phyloP scores from a whole-genome alignment of 2,329 filamentous ascomycete genomes.

The Coniochaeta hoffmannii region DNA sequence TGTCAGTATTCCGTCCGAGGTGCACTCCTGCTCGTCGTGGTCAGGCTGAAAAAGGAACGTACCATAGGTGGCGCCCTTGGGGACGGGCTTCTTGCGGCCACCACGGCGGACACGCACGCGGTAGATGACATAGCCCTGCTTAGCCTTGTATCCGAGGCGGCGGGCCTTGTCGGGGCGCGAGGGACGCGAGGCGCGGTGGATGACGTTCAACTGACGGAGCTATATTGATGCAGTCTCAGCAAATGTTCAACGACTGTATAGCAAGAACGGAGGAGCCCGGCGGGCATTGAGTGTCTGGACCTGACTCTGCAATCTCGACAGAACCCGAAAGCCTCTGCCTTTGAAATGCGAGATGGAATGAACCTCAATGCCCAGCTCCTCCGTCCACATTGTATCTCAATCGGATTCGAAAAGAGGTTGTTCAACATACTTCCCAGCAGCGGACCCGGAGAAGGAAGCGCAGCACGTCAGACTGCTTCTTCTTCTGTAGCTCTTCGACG shows the following conservation, averaged over 20 bases:
- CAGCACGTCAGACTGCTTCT: conserved; percentile 99
- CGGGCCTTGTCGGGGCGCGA: conserved; percentile 99
- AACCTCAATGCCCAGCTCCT: conserved; percentile 4
- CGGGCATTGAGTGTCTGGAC: conserved; percentile 3
- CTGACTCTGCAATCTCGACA: not conserved
- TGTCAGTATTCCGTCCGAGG: not conserved
- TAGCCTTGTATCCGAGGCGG: conserved; percentile 99
- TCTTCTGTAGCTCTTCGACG: conserved; percentile 99
- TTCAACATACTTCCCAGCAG: conserved; percentile 95
- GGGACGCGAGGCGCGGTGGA: conserved; percentile 97
- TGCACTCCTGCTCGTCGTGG: not conserved
- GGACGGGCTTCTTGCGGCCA: conserved; percentile 93
- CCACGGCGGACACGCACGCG: conserved; percentile 96
- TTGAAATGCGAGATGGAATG: not conserved
- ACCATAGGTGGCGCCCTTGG: conserved; percentile 99
- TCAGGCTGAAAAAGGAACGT: conserved; percentile 27
- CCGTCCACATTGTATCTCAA: conserved; percentile 18
- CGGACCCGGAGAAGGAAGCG: conserved; percentile 99
- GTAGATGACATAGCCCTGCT: conserved; percentile 99
- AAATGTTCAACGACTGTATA: conserved; percentile 99
- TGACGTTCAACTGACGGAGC: conserved; percentile 99
- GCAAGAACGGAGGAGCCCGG: conserved; percentile 47
- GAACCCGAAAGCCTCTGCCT: conserved; percentile 11
- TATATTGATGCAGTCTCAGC: conserved; percentile 99
- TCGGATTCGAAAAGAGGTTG: conserved; percentile 20